phyloP scores from a whole-genome alignment of 441 rosid genomes.

The Adansonia rubrostipa region DNA sequence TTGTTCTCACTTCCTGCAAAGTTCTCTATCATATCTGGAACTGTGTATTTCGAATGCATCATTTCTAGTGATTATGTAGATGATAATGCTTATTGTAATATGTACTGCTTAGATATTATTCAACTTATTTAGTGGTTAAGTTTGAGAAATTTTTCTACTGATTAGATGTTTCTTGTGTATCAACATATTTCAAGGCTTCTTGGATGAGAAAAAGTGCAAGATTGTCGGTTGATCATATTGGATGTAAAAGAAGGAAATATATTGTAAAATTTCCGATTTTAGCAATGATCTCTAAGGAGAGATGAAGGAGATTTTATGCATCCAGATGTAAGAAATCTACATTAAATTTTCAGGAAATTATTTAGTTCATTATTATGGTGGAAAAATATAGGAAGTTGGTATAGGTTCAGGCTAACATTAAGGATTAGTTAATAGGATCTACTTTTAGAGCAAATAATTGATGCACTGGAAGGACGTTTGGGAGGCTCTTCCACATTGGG shows the following conservation, averaged over 20 bases:
- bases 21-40: background rate
- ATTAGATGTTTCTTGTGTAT: background rate
- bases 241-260: background rate
- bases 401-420: background rate
- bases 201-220: background rate
- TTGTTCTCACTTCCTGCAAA: background rate
- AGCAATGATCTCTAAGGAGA: constrained; percentile 2
- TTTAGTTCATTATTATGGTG: constrained; percentile 1
- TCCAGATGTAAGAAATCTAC: background rate
- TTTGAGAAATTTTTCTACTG: background rate
- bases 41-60: background rate
- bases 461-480: background rate
- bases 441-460: background rate
- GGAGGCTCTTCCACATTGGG: background rate
- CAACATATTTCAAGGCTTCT: constrained; percentile 8
- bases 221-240: constrained; percentile 14
- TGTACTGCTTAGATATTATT: constrained; percentile 1
- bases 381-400: background rate
- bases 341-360: background rate
- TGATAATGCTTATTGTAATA: background rate
- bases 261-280: background rate
- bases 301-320: background rate
- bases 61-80: constrained; percentile 2
- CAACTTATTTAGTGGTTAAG: background rate
- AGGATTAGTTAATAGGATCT: background rate